Base-by-base conservation (phyloP, 2,329 filamentous ascomycete species). In the Paecilomyces sp. region DNA sequence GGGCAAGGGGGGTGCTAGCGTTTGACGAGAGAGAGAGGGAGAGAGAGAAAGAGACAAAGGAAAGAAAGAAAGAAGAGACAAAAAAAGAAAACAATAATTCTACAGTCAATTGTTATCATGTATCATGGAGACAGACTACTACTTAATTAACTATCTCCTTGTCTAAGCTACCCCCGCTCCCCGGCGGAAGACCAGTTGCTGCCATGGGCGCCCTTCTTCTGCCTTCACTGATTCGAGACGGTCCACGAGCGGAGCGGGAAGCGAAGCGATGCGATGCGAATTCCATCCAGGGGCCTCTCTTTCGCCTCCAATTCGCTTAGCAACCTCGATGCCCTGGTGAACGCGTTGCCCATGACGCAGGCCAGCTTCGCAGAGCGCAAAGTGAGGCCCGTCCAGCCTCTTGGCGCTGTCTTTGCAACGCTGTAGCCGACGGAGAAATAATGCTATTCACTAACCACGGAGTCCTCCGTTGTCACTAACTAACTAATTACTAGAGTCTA, bases 1-100 rank as follows among this genome's bases (percentile, higher is more conserved):
- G 57, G 58, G 61, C 52, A 58, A 55, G 54, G 18, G 18, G 50
- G 31, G 11, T 18, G 31, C 50, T 18, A 53, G 50, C 50, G 51
- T 25, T 25, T 53, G n/a, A 4, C 4, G 36, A n/a, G 41, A 18
- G 6, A n/a, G n/a, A 41, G 36, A 41, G n/a, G 36, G 36, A 41
- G 36, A 41, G 36, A 41, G n/a, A n/a, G 7, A 41, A 13, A 41
- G 11, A 15, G n/a, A 41, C 2, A 41, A 15, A 41, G 4, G n/a
- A 18, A 18, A 41, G 4, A n/a, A 41, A 41, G n/a, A 41, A 41
- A 7, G n/a, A n/a, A n/a, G 15, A n/a, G 2, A n/a, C 13, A 22
- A 22, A 22, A 22, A 22, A 22, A 22, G 13, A 18, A 7, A 47
- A 47, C n/a, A 18, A 18, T 6, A 9, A 22, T 47, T 33, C 41